phyloP scores from a whole-genome alignment of 768 basidiomycete species.

The Royoungia palumana region DNA sequence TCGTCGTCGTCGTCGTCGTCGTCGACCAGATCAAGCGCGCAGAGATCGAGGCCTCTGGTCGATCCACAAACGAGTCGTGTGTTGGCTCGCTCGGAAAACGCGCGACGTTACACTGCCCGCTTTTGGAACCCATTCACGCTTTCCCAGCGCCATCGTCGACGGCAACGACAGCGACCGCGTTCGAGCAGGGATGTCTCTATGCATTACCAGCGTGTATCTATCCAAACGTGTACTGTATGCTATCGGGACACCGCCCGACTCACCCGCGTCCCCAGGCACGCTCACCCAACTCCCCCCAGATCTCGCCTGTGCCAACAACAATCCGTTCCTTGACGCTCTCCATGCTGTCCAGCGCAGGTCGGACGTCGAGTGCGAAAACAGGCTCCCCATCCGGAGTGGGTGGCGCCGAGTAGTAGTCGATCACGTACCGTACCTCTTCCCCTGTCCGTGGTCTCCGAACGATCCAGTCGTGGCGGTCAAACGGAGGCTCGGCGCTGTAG shows the following conservation, averaged over 20 bases:
- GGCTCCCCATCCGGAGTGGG: slow-evolving; percentile 88
- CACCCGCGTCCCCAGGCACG: slow-evolving; percentile 27
- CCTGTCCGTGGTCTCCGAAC: slow-evolving; percentile 76
- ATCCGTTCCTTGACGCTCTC: slow-evolving; percentile 75
- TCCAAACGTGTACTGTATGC: slow-evolving; percentile 3
- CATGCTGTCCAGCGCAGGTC: slow-evolving; percentile 88
- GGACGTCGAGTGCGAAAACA: slow-evolving; percentile 92
- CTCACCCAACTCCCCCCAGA: slow-evolving; percentile 47
- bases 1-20: slow-evolving; percentile 5
- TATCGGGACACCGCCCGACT: slow-evolving; percentile 9
- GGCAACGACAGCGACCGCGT: neutral
- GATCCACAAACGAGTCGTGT: slow-evolving; percentile 4
- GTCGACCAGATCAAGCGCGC: slow-evolving; percentile 1
- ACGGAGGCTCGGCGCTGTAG: slow-evolving; percentile 81
- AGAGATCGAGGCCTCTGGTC: slow-evolving; percentile 5
- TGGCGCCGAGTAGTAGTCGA: slow-evolving; percentile 97
- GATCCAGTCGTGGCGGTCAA: slow-evolving; percentile 98
- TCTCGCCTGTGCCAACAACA: slow-evolving; percentile 61
- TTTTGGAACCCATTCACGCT: slow-evolving; percentile 19
- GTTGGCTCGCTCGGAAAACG: slow-evolving; percentile 6
- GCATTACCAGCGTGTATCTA: slow-evolving; percentile 5
- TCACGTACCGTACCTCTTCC: slow-evolving; percentile 90
- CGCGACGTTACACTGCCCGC: slow-evolving; percentile 18
- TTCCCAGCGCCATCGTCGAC: slow-evolving; percentile 6
- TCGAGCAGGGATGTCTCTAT: neutral